These are phyloP conservation scores for Dendryphion nanum DNA, from an alignment of 2,329 filamentous ascomycete genomes.

Conservation along the genomic window DNA sequence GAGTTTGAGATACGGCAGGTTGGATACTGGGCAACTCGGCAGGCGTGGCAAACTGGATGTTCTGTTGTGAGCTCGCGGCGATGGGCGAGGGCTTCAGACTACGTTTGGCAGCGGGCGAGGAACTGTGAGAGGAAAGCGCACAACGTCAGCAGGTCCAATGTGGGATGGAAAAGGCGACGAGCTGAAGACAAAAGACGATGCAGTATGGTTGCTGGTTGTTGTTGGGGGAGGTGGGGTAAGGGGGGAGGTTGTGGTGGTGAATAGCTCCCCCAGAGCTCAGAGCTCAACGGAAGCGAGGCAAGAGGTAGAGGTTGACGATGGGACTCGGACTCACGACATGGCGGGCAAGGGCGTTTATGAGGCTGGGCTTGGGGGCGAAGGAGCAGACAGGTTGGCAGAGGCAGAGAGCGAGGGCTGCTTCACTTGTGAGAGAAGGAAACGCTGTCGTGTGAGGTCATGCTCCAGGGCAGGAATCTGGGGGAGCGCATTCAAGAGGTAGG, in stretches of 20 bases:
- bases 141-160: conserved; percentile 29
- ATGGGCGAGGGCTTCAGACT: conserved; percentile 44
- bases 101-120: conserved; percentile 44
- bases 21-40: conserved; percentile 27
- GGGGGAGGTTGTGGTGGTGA: not conserved
- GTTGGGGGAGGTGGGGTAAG: not conserved
- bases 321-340: conserved; percentile 38
- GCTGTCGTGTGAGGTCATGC: not conserved
- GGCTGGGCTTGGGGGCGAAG: no score
- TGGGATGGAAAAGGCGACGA: conserved; percentile 2
- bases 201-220: no score
- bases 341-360: conserved; percentile 21
- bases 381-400: not conserved
- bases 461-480: not conserved
- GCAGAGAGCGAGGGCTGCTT: not conserved
- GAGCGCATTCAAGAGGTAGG: not conserved
- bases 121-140: conserved; percentile 31
- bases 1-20: conserved; percentile 23
- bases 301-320: conserved; percentile 13
- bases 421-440: not conserved
- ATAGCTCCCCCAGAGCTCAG: no score
- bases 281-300: conserved; percentile 7
- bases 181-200: no score
- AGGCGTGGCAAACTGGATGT: conserved; percentile 18
- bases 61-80: conserved; percentile 28